Conservation (phyloP, 495 filamentous ascomycete species). For the Baudoinia panamericana region DNA sequence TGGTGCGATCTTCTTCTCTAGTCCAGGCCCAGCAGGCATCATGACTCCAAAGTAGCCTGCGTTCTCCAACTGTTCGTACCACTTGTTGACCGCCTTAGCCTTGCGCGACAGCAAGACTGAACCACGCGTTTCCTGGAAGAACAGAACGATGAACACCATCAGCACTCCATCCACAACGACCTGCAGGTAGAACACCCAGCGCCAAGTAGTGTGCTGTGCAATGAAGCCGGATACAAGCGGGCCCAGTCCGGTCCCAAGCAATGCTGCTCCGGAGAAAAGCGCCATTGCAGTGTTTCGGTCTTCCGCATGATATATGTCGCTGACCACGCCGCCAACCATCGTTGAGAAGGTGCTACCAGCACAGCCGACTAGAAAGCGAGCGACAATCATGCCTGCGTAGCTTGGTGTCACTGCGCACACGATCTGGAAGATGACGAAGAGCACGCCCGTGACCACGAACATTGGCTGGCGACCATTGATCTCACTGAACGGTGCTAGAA, state of each 20-base stretch:
- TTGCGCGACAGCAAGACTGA: constrained; percentile 70
- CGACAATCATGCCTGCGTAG: constrained; percentile 60
- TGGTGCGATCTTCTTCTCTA: constrained; percentile 25
- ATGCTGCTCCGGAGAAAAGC: constrained; percentile 59
- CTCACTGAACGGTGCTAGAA: constrained; percentile 81
- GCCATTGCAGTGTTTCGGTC: constrained; percentile 86
- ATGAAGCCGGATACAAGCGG: constrained; percentile 63
- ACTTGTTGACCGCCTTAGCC: constrained; percentile 58
- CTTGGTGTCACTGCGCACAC: constrained; percentile 62
- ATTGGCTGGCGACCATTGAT: constrained; percentile 69
- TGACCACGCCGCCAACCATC: constrained; percentile 86
- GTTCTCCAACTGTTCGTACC: constrained; percentile 61
- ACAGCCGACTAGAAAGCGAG: constrained; percentile 63
- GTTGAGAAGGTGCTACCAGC: constrained; percentile 73
- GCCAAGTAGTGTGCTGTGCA: constrained; percentile 54
- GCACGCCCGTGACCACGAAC: constrained; percentile 56
- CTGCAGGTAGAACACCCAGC: constrained; percentile 86
- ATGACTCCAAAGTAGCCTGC: constrained; percentile 54
- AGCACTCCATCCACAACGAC: constrained; percentile 58
- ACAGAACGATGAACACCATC: constrained; percentile 36
- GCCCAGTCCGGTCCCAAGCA: constrained; percentile 72
- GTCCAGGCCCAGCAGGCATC: constrained; percentile 20
- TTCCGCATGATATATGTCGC: constrained; percentile 70
- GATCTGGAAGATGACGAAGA: constrained; percentile 58
- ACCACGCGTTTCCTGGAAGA: constrained; percentile 75